Percentiles rank a stretch among this genome's conserved stretches.
Conservation (phyloP, 2,329 filamentous ascomycete species). For the Rasamsonia emersonii region DNA sequence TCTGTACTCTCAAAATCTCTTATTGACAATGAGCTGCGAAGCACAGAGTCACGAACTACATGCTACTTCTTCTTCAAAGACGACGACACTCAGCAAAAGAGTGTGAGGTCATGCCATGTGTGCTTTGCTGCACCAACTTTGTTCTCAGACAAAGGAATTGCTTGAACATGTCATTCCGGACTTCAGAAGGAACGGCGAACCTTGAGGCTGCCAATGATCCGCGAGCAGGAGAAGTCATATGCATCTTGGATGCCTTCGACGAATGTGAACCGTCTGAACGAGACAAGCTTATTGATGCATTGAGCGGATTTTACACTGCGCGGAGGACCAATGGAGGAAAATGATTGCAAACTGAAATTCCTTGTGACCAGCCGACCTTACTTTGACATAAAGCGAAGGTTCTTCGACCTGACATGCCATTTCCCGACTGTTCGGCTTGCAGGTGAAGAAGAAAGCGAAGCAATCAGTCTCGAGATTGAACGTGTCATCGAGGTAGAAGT, state of each 20-base stretch:
- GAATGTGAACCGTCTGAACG: slow-evolving; percentile 24
- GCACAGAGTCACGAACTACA: slow-evolving; percentile 9
- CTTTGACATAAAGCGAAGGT: slow-evolving; percentile 9
- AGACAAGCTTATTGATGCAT: slow-evolving; percentile 13
- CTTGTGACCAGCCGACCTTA: slow-evolving; percentile 22
- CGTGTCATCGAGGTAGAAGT: slow-evolving; percentile 15
- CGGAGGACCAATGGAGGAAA: not conserved
- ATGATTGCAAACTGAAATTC: slow-evolving; percentile 24
- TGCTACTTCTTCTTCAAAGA: slow-evolving; percentile 43
- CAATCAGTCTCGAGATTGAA: slow-evolving; percentile 17
- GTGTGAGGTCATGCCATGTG: slow-evolving; percentile 21
- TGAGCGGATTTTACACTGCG: slow-evolving; percentile 18
- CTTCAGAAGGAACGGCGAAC: slow-evolving; percentile 24
- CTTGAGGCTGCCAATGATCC: slow-evolving; percentile 11
- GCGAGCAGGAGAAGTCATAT: slow-evolving; percentile 19
- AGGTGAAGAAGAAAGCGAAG: slow-evolving; percentile 13
- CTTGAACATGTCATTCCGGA: slow-evolving; percentile 10
- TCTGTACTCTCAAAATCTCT: slow-evolving; percentile 34
- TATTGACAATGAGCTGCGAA: slow-evolving; percentile 21
- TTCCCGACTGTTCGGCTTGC: slow-evolving; percentile 13
- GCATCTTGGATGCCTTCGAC: slow-evolving; percentile 35
- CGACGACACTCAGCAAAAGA: slow-evolving; percentile 28
- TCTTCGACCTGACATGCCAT: slow-evolving; percentile 7
- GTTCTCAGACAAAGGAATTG: slow-evolving; percentile 18
- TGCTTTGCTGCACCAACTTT: slow-evolving; percentile 33